These are phyloP conservation scores for Dillenia turbinata DNA, from an alignment of 164 flowering plant species.

Conservation along the genomic window DNA sequence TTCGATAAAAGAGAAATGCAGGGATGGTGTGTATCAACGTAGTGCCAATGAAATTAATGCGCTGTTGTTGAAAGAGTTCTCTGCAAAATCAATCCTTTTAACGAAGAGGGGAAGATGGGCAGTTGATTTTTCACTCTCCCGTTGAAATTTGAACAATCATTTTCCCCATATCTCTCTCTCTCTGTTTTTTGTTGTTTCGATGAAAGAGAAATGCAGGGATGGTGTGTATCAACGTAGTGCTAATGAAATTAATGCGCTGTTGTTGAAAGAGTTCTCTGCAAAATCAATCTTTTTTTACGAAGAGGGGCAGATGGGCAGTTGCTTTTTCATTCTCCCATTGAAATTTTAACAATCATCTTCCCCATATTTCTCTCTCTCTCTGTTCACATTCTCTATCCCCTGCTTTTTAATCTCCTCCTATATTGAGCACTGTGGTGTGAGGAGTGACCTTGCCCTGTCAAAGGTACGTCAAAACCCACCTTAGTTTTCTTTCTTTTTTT, in stretches of 20 bases:
- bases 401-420: too few species aligned
- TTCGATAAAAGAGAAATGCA: slow-evolving; percentile 13
- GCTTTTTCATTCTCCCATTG: slow-evolving; percentile 21
- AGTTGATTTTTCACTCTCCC: slow-evolving; percentile 29
- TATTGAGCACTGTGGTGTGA: too few species aligned
- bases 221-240: slow-evolving; percentile 51
- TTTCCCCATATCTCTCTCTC: slow-evolving; percentile 25
- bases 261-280: slow-evolving; percentile 43
- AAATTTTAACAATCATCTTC: slow-evolving; percentile 41
- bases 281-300: slow-evolving; percentile 6
- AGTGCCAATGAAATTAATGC: slow-evolving; percentile 24
- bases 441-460: too few species aligned
- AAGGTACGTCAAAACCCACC: too few species aligned
- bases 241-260: slow-evolving; percentile 16
- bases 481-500: too few species aligned
- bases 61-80: slow-evolving; percentile 33
- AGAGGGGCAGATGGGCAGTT: slow-evolving; percentile 48
- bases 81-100: slow-evolving; percentile 23
- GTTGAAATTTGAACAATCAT: slow-evolving; percentile 38
- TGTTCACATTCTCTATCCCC: too few species aligned
- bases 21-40: slow-evolving; percentile 51
- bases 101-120: slow-evolving; percentile 36
- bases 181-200: not conserved
- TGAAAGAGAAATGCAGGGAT: slow-evolving; percentile 24
- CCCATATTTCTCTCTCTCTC: slow-evolving; percentile 16